Percentiles rank a stretch among this genome's conserved stretches.
phyloP scores from a whole-genome alignment of 257 asterid species.

The Leptodermis oblonga region DNA sequence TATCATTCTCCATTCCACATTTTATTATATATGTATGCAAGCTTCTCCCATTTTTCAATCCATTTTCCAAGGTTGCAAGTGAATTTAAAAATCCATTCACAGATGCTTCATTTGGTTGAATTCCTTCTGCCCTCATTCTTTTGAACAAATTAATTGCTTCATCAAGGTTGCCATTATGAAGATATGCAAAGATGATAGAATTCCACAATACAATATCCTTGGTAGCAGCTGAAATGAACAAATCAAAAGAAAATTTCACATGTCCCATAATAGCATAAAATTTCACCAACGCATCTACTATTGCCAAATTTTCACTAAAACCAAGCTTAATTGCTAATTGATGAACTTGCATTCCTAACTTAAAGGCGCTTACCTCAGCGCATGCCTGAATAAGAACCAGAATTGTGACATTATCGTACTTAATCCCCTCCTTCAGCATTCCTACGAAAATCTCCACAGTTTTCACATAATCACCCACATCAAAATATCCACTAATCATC shows the following conservation, averaged over 20 bases:
- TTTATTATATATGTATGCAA: constrained; percentile 27
- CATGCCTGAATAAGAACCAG: constrained; percentile 25
- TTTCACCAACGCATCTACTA: constrained; percentile 22
- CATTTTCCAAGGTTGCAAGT: constrained; percentile 12
- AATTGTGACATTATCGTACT: constrained; percentile 20
- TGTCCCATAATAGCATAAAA: constrained; percentile 20
- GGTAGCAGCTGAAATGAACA: constrained; percentile 17
- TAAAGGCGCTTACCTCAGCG: constrained; percentile 11
- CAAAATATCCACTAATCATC: constrained; percentile 23
- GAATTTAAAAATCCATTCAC: constrained; percentile 7
- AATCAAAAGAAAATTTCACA: constrained; percentile 7
- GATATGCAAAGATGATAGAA: constrained; percentile 20
- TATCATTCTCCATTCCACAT: constrained; percentile 21
- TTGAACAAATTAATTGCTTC: constrained; percentile 22
- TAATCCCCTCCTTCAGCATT: constrained; percentile 20
- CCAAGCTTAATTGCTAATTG: constrained; percentile 19
- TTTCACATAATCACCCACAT: constrained; percentile 16
- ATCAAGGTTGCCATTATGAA: constrained; percentile 18
- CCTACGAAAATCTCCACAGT: constrained; percentile 11
- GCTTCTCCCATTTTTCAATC: constrained; percentile 25
- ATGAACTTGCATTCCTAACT: constrained; percentile 27
- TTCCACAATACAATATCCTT: constrained; percentile 25
- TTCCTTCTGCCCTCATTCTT: constrained; percentile 15
- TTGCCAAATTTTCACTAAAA: constrained; percentile 7
- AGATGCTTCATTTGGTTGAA: constrained; percentile 26